Evolutionary conservation across 164 flowering plant genomes (phyloP), one percentile per base, ranked within the genome.

Genomic region (Houttuynia cordata): DNA sequence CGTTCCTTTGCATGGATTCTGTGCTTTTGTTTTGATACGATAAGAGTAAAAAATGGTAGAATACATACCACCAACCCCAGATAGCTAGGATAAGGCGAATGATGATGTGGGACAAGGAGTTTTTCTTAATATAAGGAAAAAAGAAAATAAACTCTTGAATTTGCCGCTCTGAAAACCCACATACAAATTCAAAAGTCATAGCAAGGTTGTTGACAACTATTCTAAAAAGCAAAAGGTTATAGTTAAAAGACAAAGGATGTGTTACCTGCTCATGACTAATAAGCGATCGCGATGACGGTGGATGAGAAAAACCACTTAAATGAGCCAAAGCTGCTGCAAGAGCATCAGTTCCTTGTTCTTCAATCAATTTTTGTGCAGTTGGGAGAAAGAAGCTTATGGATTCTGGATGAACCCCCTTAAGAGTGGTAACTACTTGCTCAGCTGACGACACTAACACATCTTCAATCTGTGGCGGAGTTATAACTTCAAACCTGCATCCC

Each of bases 281-380:
- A 58, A 90, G 96, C 52, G 97, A 94, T 25, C 96, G 81, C 40
- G 91, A 87, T 49, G 97, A 86, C 58, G 97, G 97, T 64, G 99
- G 99, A 56, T 70, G 80, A n/a, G 99, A 77, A 71, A 93, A 93
- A 40, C 99, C 99, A 76, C 97, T 93, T 74, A 93, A 64, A 41
- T 91, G 96, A 15, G 99, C 99, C 58, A 93, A 66, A 10, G 97
- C 99, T 74, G 99, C 97, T 61, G 99, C 97, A 65, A 93, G 92
- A 68, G 96, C 90, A 68, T 63, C 64, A 54, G 80, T 61, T 65
- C 99, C 99, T 71, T 78, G 75, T 70, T 90, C 84, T 55, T 90
- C 91, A 60, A 90, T 42, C 58, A 66, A 25, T 24, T 53, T 81
- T 67, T 90, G 78, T 24, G 97, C 99, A 70, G 95, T 83, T 70